Evolutionary conservation across 768 basidiomycete genomes (phyloP), one percentile per base, ranked within the genome.

Genomic region (Boletus rubescentipes): DNA sequence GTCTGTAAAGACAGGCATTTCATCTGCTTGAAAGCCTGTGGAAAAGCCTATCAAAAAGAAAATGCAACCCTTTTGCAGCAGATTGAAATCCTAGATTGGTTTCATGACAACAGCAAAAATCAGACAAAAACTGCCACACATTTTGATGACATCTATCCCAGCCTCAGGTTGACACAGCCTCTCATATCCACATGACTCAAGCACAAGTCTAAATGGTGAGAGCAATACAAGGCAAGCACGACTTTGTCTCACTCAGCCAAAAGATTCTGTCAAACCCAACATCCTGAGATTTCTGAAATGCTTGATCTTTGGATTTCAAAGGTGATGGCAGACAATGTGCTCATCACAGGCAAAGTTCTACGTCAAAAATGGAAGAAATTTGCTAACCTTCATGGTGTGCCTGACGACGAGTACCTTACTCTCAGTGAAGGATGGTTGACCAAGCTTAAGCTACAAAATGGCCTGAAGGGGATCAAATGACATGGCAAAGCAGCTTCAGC

Each of bases 51-150:
- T 6, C 26, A 37, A 44, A 55, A 61, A 11, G 51, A 52, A 35
- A 70, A 72, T 64, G 69, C 72, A 1, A 74, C 67, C 11, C 35
- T 74, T 2, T 56, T n/a, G 4, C 73, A 76, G 44, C 32, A 55
- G 1, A 74, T 76, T 41, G 61, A 74, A 48, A 68, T 75, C 38
- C 61, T 77, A 1, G 57, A 76, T 35, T 77, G 72, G 73, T 47
- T 70, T 46, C 62, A 73, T 37, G 30, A 31, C 1, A 71, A 76
- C 49, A 63, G 69, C 4, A 38, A 60, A 43, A 73, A 67, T 35
- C 76, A 76, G 55, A 50, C 40, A 0, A 52, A 52, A 15, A 76
- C 70, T 0, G 71, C 72, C 10, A 18, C 9, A 1, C 32, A 50
- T 26, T 50, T 40, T 8, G 3, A 42, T 15, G 3, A 14, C 0